Conservation (phyloP, 345 rosid species). For the Melaleuca quinquenervia region DNA sequence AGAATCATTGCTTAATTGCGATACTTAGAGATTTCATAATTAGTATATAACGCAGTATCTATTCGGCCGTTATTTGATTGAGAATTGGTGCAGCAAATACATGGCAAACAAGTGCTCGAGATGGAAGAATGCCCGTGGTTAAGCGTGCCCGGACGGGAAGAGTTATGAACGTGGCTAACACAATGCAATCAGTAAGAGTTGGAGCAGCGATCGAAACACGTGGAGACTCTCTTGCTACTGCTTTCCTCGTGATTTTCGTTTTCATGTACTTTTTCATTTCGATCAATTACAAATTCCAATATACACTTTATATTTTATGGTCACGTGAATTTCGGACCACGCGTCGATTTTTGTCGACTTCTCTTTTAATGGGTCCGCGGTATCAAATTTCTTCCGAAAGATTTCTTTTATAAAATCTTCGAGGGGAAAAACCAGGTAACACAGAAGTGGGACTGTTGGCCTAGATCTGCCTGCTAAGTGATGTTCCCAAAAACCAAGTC, state of each 20-base stretch:
- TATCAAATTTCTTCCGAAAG: neutral
- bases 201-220: too few relatives aligned
- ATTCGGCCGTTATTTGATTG: too few relatives aligned
- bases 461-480: neutral
- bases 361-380: neutral
- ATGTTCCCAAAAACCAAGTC: neutral
- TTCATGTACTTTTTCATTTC: neutral
- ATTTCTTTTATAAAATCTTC: neutral
- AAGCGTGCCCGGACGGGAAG: too few relatives aligned
- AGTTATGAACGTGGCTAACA: too few relatives aligned
- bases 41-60: too few relatives aligned
- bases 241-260: neutral
- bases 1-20: too few relatives aligned
- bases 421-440: neutral
- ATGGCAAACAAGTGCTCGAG: neutral
- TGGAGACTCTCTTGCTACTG: neutral
- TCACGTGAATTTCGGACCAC: neutral
- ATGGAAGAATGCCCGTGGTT: neutral
- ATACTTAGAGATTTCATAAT: too few relatives aligned
- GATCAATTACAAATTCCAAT: neutral
- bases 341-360: neutral
- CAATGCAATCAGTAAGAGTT: too few relatives aligned
- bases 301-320: neutral
- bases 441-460: neutral
- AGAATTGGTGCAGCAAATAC: neutral